Conservation (phyloP, 495 filamentous ascomycete species). For the Lasiosphaeria miniovina region DNA sequence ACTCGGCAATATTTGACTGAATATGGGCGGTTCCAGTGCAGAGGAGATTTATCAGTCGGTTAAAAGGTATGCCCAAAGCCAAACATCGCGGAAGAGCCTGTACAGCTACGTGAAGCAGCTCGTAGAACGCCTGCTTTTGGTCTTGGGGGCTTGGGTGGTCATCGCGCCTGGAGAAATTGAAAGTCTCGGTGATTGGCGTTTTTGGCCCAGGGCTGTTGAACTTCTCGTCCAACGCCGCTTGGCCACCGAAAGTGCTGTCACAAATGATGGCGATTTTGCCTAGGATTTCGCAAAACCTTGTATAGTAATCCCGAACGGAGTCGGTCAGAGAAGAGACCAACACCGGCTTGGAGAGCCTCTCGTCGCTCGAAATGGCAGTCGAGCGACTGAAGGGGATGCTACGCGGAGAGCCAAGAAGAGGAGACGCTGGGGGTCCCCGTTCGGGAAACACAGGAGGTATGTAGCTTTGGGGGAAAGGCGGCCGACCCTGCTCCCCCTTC, state of each 20-base stretch:
- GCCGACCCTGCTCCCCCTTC: slow-evolving; percentile 70
- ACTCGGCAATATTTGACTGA: slow-evolving; percentile 84
- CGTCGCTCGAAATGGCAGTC: slow-evolving; percentile 37
- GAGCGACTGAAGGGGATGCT: slow-evolving; percentile 28
- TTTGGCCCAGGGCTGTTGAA: slow-evolving; percentile 82
- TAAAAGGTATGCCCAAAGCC: slow-evolving; percentile 86
- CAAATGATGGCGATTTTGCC: slow-evolving; percentile 94
- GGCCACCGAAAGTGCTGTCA: slow-evolving; percentile 93
- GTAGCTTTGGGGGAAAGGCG: slow-evolving; percentile 73
- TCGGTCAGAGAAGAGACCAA: slow-evolving; percentile 69
- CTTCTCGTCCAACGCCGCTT: slow-evolving; percentile 92
- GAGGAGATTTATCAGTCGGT: slow-evolving; percentile 88
- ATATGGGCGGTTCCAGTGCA: slow-evolving; percentile 97
- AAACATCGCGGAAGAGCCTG: slow-evolving; percentile 92
- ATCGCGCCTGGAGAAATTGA: slow-evolving; percentile 80
- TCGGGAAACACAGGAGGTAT: slow-evolving; percentile 39
- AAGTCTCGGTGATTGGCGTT: slow-evolving; percentile 90
- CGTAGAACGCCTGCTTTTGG: slow-evolving; percentile 92
- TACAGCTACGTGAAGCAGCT: slow-evolving; percentile 90
- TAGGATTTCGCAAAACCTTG: slow-evolving; percentile 88
- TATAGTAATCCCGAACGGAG: slow-evolving; percentile 76
- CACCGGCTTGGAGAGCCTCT: slow-evolving; percentile 70
- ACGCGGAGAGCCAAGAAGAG: slow-evolving; percentile 47
- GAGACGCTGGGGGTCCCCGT: slow-evolving; percentile 49
- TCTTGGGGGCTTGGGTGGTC: slow-evolving; percentile 71